These are phyloP conservation scores for Calocybe indica DNA, from an alignment of 768 basidiomycete genomes.

Conservation along the genomic window DNA sequence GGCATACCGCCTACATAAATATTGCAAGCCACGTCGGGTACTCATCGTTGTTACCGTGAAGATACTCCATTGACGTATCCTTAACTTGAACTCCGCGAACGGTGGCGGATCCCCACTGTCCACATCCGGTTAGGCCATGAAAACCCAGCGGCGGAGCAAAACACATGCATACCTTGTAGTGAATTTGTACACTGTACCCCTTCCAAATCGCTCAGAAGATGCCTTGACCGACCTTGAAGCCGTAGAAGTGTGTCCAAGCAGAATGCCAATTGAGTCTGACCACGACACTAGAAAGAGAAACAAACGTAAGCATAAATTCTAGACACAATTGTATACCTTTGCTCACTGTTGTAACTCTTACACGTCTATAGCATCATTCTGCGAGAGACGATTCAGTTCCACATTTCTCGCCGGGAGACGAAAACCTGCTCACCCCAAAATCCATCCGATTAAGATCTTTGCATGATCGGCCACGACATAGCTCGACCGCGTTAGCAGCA, in stretches of 20 bases:
- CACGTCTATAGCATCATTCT: no score
- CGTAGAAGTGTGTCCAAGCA: constrained; percentile 12
- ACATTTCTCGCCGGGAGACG: no score
- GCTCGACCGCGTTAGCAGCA: constrained; percentile 11
- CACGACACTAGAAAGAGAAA: constrained; percentile 7
- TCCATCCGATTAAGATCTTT: constrained; percentile 8
- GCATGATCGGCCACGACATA: constrained; percentile 6
- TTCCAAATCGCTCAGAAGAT: constrained; percentile 10
- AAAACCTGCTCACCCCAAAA: no score
- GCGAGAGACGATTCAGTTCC: no score
- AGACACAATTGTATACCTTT: no score
- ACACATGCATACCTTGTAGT: constrained; percentile 3
- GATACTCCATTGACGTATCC: constrained; percentile 1
- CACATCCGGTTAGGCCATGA: no score
- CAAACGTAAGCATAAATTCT: neutral
- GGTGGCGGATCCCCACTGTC: constrained; percentile 1
- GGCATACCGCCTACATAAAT: constrained; percentile 1
- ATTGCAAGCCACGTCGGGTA: constrained; percentile 4
- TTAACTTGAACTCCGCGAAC: neutral
- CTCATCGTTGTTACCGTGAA: constrained; percentile 3
- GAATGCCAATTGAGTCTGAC: constrained; percentile 9
- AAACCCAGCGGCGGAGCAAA: neutral
- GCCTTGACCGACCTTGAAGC: constrained; percentile 15
- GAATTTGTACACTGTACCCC: constrained; percentile 11
- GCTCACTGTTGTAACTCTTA: no score